phyloP scores from a whole-genome alignment of 768 basidiomycete species.

The Phaeotremella fagi region DNA sequence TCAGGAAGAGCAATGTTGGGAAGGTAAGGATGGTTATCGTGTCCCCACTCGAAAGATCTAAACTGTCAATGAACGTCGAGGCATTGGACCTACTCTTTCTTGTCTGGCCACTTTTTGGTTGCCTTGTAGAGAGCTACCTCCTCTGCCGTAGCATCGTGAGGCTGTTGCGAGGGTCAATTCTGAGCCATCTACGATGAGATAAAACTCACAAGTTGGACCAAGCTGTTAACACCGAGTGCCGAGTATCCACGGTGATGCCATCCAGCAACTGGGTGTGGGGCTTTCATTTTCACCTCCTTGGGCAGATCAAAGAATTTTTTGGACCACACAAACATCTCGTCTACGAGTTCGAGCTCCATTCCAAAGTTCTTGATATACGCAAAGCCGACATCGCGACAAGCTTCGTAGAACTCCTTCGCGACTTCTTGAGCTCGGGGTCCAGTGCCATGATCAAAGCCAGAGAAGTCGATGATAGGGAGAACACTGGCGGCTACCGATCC shows the following conservation, averaged over 20 bases:
- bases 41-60: neutral
- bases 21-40: neutral
- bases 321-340: slow-evolving; percentile 26
- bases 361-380: slow-evolving; percentile 29
- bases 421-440: neutral
- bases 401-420: slow-evolving; percentile 21
- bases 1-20: slow-evolving; percentile 9
- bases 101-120: neutral
- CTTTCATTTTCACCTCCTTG: slow-evolving; percentile 28
- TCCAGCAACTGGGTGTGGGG: slow-evolving; percentile 27
- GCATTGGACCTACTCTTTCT: neutral
- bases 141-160: neutral
- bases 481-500: neutral
- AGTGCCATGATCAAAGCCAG: slow-evolving; percentile 19
- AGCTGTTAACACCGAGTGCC: neutral
- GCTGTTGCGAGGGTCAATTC: neutral
- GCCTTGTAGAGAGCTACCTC: neutral
- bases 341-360: slow-evolving; percentile 19
- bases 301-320: slow-evolving; percentile 29
- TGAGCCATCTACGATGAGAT: neutral
- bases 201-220: neutral
- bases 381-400: slow-evolving; percentile 37
- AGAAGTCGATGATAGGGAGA: slow-evolving; percentile 24
- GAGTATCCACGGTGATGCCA: slow-evolving; percentile 13
- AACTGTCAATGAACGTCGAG: neutral